Conservation (phyloP, 2,329 filamentous ascomycete species). For the Penicillium capsulatum region DNA sequence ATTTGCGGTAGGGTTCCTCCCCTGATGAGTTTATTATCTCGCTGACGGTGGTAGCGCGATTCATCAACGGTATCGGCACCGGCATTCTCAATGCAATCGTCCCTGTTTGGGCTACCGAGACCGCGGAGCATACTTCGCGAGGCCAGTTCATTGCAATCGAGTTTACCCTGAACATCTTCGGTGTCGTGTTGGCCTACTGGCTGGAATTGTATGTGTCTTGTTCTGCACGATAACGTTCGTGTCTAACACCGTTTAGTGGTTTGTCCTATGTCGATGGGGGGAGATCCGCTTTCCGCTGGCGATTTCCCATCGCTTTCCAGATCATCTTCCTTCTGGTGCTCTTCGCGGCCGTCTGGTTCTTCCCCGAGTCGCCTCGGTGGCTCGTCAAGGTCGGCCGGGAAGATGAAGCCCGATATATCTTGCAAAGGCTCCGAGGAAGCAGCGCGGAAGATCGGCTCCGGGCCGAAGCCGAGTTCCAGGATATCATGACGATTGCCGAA, state of each 20-base stretch:
- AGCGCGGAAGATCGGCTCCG: slow-evolving; percentile 50
- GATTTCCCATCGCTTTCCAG: slow-evolving; percentile 67
- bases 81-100: slow-evolving; percentile 67
- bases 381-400: slow-evolving; percentile 62
- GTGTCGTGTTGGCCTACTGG: slow-evolving; percentile 63
- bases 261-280: slow-evolving; percentile 59
- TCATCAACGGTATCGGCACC: slow-evolving; percentile 63
- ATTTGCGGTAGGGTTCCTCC: slow-evolving; percentile 51
- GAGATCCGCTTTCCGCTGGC: slow-evolving; percentile 58
- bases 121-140: slow-evolving; percentile 62
- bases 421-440: slow-evolving; percentile 60
- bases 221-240: no score
- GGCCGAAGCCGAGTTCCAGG: slow-evolving; percentile 62
- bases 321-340: slow-evolving; percentile 60
- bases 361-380: slow-evolving; percentile 60
- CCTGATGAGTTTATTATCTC: not conserved
- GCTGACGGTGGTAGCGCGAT: slow-evolving; percentile 44
- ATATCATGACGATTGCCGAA: slow-evolving; percentile 61
- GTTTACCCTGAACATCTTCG: slow-evolving; percentile 69
- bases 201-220: no score
- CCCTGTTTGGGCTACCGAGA: slow-evolving; percentile 68
- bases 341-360: slow-evolving; percentile 57
- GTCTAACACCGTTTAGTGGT: no score
- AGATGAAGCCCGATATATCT: slow-evolving; percentile 63
- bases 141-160: slow-evolving; percentile 68